These are phyloP conservation scores for Andrographis paniculata DNA, from an alignment of 305 asterid genomes.

Conservation along the genomic window DNA sequence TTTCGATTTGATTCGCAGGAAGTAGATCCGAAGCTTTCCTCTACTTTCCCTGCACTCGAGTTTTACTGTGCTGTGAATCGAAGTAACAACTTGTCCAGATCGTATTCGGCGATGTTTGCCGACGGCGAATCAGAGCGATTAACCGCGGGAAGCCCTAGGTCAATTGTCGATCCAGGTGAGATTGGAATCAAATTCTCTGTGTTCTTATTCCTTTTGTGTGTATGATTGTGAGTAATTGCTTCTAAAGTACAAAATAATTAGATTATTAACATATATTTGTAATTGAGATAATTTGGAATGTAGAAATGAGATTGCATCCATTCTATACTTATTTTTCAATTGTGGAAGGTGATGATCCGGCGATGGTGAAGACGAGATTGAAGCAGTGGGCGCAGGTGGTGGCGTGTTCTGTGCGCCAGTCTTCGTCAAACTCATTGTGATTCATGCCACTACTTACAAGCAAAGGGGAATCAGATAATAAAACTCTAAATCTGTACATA, in stretches of 20 bases:
- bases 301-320: no score
- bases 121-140: slow-evolving; percentile 27
- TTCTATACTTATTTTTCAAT: neutral
- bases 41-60: slow-evolving; percentile 49
- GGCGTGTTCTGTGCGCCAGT: slow-evolving; percentile 57
- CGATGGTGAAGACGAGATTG: slow-evolving; percentile 51
- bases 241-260: neutral
- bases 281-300: no score
- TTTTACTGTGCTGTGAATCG: slow-evolving; percentile 41
- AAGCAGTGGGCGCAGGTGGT: slow-evolving; percentile 85
- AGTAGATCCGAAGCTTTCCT: slow-evolving; percentile 43
- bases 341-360: slow-evolving; percentile 46
- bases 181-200: no score
- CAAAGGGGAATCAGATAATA: no score
- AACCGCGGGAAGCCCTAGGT: slow-evolving; percentile 15
- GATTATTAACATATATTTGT: neutral
- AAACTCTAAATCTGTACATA: no score
- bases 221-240: neutral
- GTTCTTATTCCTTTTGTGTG: no score
- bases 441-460: no score
- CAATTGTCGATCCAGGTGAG: slow-evolving; percentile 39
- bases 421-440: slow-evolving; percentile 22
- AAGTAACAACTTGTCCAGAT: slow-evolving; percentile 25
- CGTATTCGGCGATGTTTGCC: slow-evolving; percentile 35
- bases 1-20: slow-evolving; percentile 45